Evolutionary conservation across 257 asterid species (phyloP), one percentile per base, ranked within the genome.

Genomic region (Solanum megistacrolobum): DNA sequence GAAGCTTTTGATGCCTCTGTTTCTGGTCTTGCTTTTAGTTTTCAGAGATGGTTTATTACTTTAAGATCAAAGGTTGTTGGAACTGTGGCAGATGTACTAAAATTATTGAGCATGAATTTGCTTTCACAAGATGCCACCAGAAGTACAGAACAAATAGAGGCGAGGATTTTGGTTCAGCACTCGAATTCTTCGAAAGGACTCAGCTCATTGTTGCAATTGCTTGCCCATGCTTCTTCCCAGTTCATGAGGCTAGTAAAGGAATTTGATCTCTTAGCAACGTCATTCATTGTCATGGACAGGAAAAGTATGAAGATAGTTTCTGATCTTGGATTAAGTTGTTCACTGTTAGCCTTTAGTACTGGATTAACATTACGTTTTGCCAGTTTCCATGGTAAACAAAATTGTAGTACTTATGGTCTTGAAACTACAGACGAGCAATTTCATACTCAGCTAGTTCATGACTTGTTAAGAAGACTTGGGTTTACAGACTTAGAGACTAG

Each of bases 11-110:
- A 88, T 65, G 82, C 92, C 86, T 89, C 97, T 89, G 91, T 87
- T 74, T 83, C 60, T 41, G 93, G 90, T 55, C 81, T 81, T 86
- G 38, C 62, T 20, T 91, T 92, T 89, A 46, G 88, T 79, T 97
- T 97, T 88, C 99, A 96, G 87, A 91, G 91, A 91, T 95, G 98
- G 99, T 92, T 94, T 90, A 76, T 95, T 90, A 88, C 89, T 89
- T 92, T 94, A 62, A 92, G 98, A 86, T 92, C 89, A 35, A 93
- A 92, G 92, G 84, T 72, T 88, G 86, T 97, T 87, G 91, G 88
- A 90, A 86, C 89, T 86, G 90, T 93, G 41, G 88, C 85, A 35
- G 96, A 92, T 79, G 69, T 92, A 87, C 78, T 92, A 87, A 90
- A 90, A 86, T 89, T 93, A 66, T 88, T 91, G 83, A 86, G 83